Conservation (phyloP, 495 filamentous ascomycete species). For the Neurospora sp. region DNA sequence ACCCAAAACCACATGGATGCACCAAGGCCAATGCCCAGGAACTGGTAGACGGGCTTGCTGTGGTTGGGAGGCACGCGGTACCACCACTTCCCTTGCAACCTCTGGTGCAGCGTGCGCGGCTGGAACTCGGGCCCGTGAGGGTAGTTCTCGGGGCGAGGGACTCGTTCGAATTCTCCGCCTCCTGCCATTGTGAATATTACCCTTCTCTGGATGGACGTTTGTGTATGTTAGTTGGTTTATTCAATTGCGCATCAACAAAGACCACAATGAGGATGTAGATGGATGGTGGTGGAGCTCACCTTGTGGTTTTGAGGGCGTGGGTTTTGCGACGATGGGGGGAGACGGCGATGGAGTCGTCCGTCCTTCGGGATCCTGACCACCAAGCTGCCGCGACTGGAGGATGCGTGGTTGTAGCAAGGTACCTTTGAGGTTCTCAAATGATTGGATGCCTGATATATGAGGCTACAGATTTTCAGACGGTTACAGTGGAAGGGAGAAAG, state of each 20-base stretch:
- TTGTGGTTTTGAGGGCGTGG: neutral
- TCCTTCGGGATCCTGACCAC: neutral
- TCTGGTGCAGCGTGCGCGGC: neutral
- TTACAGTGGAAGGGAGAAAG: neutral
- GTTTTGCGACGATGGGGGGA: neutral
- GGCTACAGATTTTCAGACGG: neutral
- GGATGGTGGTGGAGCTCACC: neutral
- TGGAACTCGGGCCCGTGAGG: neutral
- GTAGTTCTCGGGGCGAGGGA: neutral
- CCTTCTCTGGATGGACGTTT: neutral
- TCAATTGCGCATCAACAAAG: neutral
- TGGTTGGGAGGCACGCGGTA: conserved; percentile 23
- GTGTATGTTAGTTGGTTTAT: neutral
- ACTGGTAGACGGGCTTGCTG: conserved; percentile 67
- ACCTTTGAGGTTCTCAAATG: neutral
- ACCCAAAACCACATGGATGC: conserved; percentile 99
- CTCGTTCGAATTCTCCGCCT: neutral
- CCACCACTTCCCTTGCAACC: neutral
- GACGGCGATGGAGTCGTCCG: neutral
- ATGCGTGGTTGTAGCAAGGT: neutral
- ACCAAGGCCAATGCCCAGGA: conserved; percentile 73
- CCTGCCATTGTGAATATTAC: neutral
- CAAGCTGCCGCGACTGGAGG: neutral
- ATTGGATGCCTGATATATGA: neutral
- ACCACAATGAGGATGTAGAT: neutral